These are phyloP conservation scores for Kodamaea sp. DNA, from an alignment of 1,139 yeast genomes.

Conservation along the genomic window DNA sequence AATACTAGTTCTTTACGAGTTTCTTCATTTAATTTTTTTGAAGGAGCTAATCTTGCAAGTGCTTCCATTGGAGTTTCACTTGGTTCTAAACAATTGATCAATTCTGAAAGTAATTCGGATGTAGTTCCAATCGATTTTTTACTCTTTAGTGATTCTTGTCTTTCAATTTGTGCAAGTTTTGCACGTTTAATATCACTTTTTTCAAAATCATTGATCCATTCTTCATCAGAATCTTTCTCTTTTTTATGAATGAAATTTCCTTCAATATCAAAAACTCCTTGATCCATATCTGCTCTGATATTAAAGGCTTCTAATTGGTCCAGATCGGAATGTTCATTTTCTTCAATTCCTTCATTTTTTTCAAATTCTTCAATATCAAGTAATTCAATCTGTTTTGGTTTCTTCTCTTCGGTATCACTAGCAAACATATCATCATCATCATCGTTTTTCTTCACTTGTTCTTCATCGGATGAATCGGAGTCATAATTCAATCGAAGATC, in stretches of 20 bases:
- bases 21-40: slow-evolving; percentile 20
- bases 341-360: slow-evolving; percentile 14
- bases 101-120: slow-evolving; percentile 21
- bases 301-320: slow-evolving; percentile 52
- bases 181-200: slow-evolving; percentile 49
- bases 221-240: slow-evolving; percentile 32
- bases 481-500: slow-evolving; percentile 27
- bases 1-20: slow-evolving; percentile 28
- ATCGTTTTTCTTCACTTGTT: slow-evolving; percentile 11
- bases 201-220: slow-evolving; percentile 47
- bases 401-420: slow-evolving; percentile 11
- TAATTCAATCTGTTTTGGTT: slow-evolving; percentile 15
- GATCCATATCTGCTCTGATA: slow-evolving; percentile 52
- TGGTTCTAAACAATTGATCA: slow-evolving; percentile 48
- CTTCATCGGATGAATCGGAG: slow-evolving; percentile 31
- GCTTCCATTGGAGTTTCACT: slow-evolving; percentile 68
- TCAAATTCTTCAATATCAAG: slow-evolving; percentile 33
- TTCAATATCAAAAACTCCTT: slow-evolving; percentile 59
- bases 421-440: slow-evolving; percentile 42
- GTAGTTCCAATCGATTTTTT: slow-evolving; percentile 16
- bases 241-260: slow-evolving; percentile 54
- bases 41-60: slow-evolving; percentile 41
- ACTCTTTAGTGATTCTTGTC: slow-evolving; percentile 16
- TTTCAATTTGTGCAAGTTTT: slow-evolving; percentile 33
- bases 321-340: slow-evolving; percentile 4